phyloP scores from a whole-genome alignment of 176 grass and related monocot genomes.

The Triticum timopheevii region DNA sequence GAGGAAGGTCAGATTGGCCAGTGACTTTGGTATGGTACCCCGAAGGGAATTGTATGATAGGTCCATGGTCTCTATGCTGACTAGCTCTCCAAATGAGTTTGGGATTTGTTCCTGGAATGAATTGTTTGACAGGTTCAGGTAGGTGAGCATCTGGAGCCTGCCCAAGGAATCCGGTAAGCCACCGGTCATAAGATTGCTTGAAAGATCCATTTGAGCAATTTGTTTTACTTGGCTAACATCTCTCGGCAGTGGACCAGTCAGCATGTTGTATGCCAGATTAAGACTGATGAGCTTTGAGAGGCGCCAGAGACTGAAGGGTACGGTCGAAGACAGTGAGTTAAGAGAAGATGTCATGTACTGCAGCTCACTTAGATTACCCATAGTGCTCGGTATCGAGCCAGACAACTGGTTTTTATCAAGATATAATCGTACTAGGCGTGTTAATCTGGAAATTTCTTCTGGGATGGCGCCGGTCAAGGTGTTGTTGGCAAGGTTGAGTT shows the following conservation, averaged over 20 bases:
- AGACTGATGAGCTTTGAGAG: conserved; percentile 39
- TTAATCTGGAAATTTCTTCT: conserved; percentile 27
- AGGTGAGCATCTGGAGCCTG: conserved; percentile 34
- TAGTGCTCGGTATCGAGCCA: conserved; percentile 28
- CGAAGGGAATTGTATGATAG: conserved; percentile 42
- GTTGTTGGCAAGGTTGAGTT: conserved; percentile 5
- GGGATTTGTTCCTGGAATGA: conserved; percentile 40
- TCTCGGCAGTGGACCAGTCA: conserved; percentile 17
- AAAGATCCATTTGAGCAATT: conserved; percentile 35
- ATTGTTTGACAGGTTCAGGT: conserved; percentile 32
- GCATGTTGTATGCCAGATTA: conserved; percentile 40
- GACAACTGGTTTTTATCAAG: neutral
- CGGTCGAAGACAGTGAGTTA: conserved; percentile 41
- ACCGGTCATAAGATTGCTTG: conserved; percentile 15
- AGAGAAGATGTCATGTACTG: conserved; percentile 20
- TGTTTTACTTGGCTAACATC: conserved; percentile 31
- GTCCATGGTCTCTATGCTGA: conserved; percentile 30
- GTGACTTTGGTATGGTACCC: conserved; percentile 27
- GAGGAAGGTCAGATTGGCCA: conserved; percentile 41
- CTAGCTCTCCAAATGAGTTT: conserved; percentile 22
- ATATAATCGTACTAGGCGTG: neutral
- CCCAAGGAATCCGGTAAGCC: conserved; percentile 31
- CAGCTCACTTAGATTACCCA: conserved; percentile 28
- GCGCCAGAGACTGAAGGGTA: conserved; percentile 30
- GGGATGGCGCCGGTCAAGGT: conserved; percentile 24